Evolutionary conservation across 2,329 filamentous ascomycete genomes (phyloP), one percentile per base, ranked within the genome.

Genomic region (Endocalyx cinctus): DNA sequence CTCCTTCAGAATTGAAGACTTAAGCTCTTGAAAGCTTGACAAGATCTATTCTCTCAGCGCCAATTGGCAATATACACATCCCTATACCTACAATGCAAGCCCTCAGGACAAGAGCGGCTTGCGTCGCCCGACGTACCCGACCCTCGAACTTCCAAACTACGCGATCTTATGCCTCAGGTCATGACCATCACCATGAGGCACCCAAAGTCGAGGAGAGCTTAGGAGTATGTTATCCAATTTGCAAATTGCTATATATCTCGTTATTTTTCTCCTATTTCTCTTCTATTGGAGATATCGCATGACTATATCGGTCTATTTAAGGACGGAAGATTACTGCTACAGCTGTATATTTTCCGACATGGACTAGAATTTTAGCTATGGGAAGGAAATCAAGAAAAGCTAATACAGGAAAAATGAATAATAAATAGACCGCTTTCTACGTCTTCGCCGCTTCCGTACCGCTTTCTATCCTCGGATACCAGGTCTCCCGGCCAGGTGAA

Each of bases 141-240:
- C 54, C 56, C 6, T 46, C 54, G 2, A 37, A 36, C 20, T 46
- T 52, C 32, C 60, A 57, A 40, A 51, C 50, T 43, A 55, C 63
- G 44, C 67, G 72, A 51, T 63, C 62, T 39, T 77, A 77, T 55
- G 73, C 72, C 46, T 77, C 72, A 52, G 66, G 32, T 45, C 54
- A 50, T 37, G 63, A 68, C 52, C 50, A 63, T 41, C 52, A 48
- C 34, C 60, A 67, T 46, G 57, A 52, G 37, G 50, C 64, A 38
- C 63, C 53, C 34, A 39, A 52, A 22, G 62, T 67, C 40, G 66
- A 70, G 47, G 75, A 79, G 59, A 63, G 66, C 38, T 64, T 77
- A 50, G 74, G 74, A 48, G 75, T 79, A 75, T 39, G 73, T 66
- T 38, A 20, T 27, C 8, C 8, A n/a, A n/a, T n/a, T n/a, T n/a